Evolutionary conservation across 2,329 filamentous ascomycete genomes (phyloP).

Genomic region (Didymella sp.): DNA sequence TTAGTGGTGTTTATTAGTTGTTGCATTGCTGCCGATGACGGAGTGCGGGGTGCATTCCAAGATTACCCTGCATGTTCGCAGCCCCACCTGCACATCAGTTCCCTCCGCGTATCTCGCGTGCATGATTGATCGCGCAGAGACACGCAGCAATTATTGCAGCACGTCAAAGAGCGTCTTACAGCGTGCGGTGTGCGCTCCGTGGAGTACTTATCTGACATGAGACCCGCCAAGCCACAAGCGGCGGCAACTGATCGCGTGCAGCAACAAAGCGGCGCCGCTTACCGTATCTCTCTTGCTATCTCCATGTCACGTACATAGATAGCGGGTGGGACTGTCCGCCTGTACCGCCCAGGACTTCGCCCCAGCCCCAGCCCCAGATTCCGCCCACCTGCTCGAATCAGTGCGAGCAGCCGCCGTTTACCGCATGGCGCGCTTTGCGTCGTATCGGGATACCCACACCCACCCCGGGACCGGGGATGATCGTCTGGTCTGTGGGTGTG

Average conservation of each 20-base stretch:
- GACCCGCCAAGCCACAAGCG: slow-evolving; percentile 33
- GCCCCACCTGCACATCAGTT: slow-evolving; percentile 8
- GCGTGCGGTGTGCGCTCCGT: not conserved
- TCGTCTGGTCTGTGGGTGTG: slow-evolving; percentile 25
- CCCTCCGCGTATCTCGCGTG: slow-evolving; percentile 15
- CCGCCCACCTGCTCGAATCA: slow-evolving; percentile 27
- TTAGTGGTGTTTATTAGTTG: slow-evolving; percentile 37
- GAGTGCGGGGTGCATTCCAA: slow-evolving; percentile 18
- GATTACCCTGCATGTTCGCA: not conserved
- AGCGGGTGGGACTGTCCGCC: slow-evolving; percentile 10
- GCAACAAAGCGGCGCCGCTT: slow-evolving; percentile 16
- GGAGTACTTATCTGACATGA: not conserved
- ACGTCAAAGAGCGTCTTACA: too few species aligned
- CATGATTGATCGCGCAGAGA: not conserved
- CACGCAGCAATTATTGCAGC: too few species aligned
- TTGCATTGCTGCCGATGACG: slow-evolving; percentile 27
- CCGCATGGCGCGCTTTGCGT: slow-evolving; percentile 24
- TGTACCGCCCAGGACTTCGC: not conserved
- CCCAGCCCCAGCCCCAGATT: slow-evolving; percentile 21
- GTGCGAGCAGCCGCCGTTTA: slow-evolving; percentile 25
- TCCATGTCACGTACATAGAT: slow-evolving; percentile 20
- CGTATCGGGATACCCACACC: slow-evolving; percentile 35
- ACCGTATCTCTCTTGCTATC: slow-evolving; percentile 20
- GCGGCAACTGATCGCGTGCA: slow-evolving; percentile 30
- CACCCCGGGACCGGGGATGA: slow-evolving; percentile 23